Conservation (phyloP, 345 rosid genomes). For the Cardamine chenopodiifolia region DNA sequence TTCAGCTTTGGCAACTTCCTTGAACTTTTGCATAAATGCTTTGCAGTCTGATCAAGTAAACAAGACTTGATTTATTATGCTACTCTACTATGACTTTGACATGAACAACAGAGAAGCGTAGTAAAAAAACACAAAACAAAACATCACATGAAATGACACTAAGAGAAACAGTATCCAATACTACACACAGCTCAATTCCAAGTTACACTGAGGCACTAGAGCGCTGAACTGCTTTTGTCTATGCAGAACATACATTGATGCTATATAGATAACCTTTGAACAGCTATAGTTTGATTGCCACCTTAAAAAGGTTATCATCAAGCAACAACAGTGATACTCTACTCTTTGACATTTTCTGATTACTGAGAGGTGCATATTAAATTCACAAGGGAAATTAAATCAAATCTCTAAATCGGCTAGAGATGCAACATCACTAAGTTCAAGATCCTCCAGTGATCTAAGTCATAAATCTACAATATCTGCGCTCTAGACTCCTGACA, state of each 20-base stretch:
- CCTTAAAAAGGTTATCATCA: background rate
- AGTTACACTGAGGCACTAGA: background rate
- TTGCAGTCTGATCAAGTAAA: slow-evolving; percentile 65
- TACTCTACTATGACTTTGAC: background rate
- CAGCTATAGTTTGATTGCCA: background rate
- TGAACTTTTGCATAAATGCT: slow-evolving; percentile 73
- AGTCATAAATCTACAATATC: background rate
- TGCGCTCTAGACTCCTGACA: background rate
- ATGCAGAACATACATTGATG: background rate
- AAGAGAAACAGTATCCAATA: background rate
- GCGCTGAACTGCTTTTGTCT: background rate
- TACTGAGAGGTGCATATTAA: background rate
- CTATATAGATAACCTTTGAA: background rate
- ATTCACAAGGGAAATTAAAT: background rate
- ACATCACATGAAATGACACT: background rate
- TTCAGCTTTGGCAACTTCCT: slow-evolving; percentile 76
- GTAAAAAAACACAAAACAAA: background rate
- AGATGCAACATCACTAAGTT: background rate
- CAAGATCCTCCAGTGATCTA: slow-evolving; percentile 4
- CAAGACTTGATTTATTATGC: background rate
- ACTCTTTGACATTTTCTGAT: background rate
- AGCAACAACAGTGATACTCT: background rate
- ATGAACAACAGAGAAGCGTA: background rate
- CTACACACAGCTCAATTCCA: background rate
- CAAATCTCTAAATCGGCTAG: background rate